These are phyloP conservation scores for Amaranthus tricolor DNA, from an alignment of 179 eudicot genomes.

Conservation along the genomic window DNA sequence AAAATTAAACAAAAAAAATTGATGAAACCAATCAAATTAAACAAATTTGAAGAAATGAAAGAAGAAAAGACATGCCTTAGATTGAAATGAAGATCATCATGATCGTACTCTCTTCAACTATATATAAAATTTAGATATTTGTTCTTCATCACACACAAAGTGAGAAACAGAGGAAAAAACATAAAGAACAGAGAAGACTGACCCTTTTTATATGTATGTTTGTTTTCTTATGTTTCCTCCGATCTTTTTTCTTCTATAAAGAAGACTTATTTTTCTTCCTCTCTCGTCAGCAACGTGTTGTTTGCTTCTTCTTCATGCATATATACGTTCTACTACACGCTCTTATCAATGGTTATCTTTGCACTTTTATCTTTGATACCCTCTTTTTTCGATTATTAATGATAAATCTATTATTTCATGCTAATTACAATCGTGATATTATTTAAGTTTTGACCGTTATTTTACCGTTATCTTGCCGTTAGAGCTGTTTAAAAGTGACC, in stretches of 20 bases:
- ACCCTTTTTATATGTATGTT: conserved; percentile 1
- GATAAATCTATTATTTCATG: too few species aligned
- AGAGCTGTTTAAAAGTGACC: too few species aligned
- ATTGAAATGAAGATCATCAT: background rate
- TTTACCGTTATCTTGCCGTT: too few species aligned
- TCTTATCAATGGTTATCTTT: too few species aligned
- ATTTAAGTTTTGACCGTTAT: too few species aligned
- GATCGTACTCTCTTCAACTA: conserved; percentile 12
- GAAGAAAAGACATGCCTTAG: conserved; percentile 17
- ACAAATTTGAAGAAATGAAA: background rate
- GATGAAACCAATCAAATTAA: background rate
- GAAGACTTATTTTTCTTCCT: background rate
- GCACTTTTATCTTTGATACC: too few species aligned
- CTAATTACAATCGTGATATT: too few species aligned
- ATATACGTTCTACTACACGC: background rate
- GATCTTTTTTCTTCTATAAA: background rate
- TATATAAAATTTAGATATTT: conserved; percentile 14
- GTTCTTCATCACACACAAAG: conserved; percentile 17
- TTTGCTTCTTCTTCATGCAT: conserved; percentile 37
- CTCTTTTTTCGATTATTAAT: too few species aligned
- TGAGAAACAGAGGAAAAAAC: background rate
- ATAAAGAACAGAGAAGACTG: conserved; percentile 1
- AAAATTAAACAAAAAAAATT: conserved; percentile 4
- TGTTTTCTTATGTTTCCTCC: conserved; percentile 4
- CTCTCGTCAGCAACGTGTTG: conserved; percentile 24